Base-by-base conservation (phyloP, 495 filamentous ascomycete species). In the Podospora pseudoanserina region DNA sequence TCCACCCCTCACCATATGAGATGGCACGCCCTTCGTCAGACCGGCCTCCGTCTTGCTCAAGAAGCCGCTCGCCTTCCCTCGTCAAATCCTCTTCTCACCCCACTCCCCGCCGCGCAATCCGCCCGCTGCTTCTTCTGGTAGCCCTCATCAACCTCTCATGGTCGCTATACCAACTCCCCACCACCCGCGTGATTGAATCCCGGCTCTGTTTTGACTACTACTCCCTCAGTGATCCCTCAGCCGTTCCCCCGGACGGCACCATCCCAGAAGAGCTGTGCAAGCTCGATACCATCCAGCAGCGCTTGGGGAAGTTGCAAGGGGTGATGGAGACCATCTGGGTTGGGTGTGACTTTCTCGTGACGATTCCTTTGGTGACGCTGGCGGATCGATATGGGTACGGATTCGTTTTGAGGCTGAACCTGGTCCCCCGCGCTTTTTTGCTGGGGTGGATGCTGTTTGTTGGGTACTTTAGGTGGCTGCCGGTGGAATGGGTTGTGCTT, bases 141-240 rank as follows among this genome's bases (percentile, higher is more conserved):
- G 75, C 81, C 16, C 71, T 84, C 9, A 75, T 80, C 64, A 79
- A 82, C 61, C 75, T 86, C 26, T 74, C 82, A 4, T 75, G 71
- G 68, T 80, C 78, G 61, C 74, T 86, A 18, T 81, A 82, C 56
- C 79, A 79, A 66, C 74, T 84, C 18, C 83, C 83, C 2, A 73
- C 83, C 9, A 84, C 78, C 67, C 78, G 83, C 59, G 76, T 84
- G 3, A 74, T 84, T 44, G 83, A 86, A 71, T 70, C 77, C 18
- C 75, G 82, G 27, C 72, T 84, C 19, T 86, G 83, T 61, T 76
- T 72, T 26, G 79, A 83, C 19, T 79, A 83, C 65, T 86, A 84
- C 65, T 49, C 57, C 20, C 68, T 32, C 19, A 68, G 77, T 34
- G 79, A 83, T 28, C 79, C 79, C 0, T 76, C 74, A 4, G 69